Base-by-base conservation (phyloP, 192 early-diverging fungal species). In the Chytriomyces hyalinus region DNA sequence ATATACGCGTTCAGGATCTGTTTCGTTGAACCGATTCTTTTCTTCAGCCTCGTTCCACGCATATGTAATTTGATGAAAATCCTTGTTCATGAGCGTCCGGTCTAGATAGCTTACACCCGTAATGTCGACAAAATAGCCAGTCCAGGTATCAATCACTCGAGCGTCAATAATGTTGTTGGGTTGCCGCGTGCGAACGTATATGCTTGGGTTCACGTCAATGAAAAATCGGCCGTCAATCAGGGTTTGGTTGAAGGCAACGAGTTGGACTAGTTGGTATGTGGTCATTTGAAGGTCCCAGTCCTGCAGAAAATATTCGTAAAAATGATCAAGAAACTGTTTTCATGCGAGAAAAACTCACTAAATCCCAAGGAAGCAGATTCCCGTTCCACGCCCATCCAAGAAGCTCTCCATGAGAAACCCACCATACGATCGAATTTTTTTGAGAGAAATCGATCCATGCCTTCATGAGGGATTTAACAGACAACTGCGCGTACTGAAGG, bases 341-440 rank as follows among this genome's bases (percentile, higher is more conserved):
- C 36, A 36, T 36, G 36, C 36, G 36, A 36, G 36, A 36, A 36
- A 36, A 36, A 36, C 36, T 36, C 36, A 36, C 36, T 2, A 13
- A 57, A 62, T 86, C 84, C 79, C 81, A 86, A 4, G 84, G 80
- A 61, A 86, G 62, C 47, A 80, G 15, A 13, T 70, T 28, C 6
- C 69, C 69, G 50, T 78, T 78, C 78, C 82, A 86, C 47, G 68
- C 80, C 84, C 84, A 86, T 45, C 84, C 84, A 22, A 86, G 66
- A 20, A 86, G 59, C 8, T 73, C 72, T 4, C 84, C 84, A 67
- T 86, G 82, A 9, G 67, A 47, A 15, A 86, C 66, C 84, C 84
- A 86, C 64, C 67, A 77, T 0, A 70, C 70, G 46, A 85, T 80
- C 43, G 60, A n/a, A 45, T 78, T 26, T 47, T 72, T 17, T 24